Evolutionary conservation across 2,329 filamentous ascomycete genomes (phyloP).

Genomic region (Apiospora koreana): DNA sequence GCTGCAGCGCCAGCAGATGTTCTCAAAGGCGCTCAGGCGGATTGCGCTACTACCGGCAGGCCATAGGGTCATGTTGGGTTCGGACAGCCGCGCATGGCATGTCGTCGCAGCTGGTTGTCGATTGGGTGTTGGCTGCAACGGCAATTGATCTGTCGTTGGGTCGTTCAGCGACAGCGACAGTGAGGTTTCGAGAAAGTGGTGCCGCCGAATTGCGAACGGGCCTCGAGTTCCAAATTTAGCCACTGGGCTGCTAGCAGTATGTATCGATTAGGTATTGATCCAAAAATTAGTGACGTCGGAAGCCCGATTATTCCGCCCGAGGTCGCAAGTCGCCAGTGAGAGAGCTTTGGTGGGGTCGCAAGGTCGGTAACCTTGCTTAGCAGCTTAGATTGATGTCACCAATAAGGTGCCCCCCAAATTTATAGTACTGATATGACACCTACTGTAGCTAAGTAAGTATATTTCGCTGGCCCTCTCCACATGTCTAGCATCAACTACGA

Average conservation of each 20-base stretch:
- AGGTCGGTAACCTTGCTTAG: too few species aligned
- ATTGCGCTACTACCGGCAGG: conserved; percentile 29
- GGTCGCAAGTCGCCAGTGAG: neutral
- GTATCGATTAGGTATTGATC: neutral
- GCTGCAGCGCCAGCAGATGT: conserved; percentile 32
- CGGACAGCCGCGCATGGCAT: conserved; percentile 29
- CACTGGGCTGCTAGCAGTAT: neutral
- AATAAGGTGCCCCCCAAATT: too few species aligned
- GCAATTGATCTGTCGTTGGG: neutral
- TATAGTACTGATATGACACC: too few species aligned
- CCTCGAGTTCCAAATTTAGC: neutral
- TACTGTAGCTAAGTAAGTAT: too few species aligned
- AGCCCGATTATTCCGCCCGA: neutral
- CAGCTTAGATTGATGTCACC: too few species aligned
- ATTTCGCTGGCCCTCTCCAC: too few species aligned
- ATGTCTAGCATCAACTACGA: too few species aligned
- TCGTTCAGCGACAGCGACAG: neutral
- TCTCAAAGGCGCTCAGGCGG: conserved; percentile 27
- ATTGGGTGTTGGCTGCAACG: neutral
- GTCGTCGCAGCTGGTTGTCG: conserved; percentile 14
- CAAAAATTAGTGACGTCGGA: conserved; percentile 7
- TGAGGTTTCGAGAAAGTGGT: neutral
- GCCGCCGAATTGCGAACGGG: neutral
- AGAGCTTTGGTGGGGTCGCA: too few species aligned
- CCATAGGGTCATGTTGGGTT: conserved; percentile 33